phyloP scores from a whole-genome alignment of 2,329 filamentous ascomycete genomes.

The Zymoseptoria brevis region DNA sequence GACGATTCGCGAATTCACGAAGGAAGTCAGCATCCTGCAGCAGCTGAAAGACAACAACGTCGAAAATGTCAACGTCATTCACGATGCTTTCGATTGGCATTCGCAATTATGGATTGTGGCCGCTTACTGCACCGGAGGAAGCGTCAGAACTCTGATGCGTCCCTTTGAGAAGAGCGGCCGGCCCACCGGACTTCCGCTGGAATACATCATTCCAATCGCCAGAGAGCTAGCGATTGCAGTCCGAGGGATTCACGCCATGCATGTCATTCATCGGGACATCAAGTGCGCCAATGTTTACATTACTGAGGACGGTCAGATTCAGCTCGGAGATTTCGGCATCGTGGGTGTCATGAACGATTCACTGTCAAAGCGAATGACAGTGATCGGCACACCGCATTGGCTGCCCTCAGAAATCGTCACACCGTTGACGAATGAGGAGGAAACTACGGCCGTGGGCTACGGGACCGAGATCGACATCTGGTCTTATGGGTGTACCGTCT shows the following conservation, averaged over 20 bases:
- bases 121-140: constrained; percentile 78
- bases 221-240: constrained; percentile 55
- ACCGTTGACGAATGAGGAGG: constrained; percentile 38
- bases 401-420: constrained; percentile 67
- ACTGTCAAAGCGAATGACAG: constrained; percentile 64
- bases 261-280: constrained; percentile 58
- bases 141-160: constrained; percentile 59
- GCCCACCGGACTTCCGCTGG: constrained; percentile 44
- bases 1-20: constrained; percentile 48
- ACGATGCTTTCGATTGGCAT: constrained; percentile 69
- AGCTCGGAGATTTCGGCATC: constrained; percentile 79
- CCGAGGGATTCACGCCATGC: constrained; percentile 56
- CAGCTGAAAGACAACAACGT: constrained; percentile 66
- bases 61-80: constrained; percentile 71
- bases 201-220: constrained; percentile 56
- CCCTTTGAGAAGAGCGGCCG: constrained; percentile 14
- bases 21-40: constrained; percentile 60
- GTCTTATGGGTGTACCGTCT: constrained; percentile 75
- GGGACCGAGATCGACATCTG: constrained; percentile 61
- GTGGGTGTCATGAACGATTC: constrained; percentile 69
- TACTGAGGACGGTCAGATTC: constrained; percentile 66
- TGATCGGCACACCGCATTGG: constrained; percentile 78
- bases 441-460: constrained; percentile 40
- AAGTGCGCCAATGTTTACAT: constrained; percentile 72
- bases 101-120: constrained; percentile 82